Evolutionary conservation across 2,329 filamentous ascomycete species (phyloP).

Genomic region (Thermothelomyces thermophilus): DNA sequence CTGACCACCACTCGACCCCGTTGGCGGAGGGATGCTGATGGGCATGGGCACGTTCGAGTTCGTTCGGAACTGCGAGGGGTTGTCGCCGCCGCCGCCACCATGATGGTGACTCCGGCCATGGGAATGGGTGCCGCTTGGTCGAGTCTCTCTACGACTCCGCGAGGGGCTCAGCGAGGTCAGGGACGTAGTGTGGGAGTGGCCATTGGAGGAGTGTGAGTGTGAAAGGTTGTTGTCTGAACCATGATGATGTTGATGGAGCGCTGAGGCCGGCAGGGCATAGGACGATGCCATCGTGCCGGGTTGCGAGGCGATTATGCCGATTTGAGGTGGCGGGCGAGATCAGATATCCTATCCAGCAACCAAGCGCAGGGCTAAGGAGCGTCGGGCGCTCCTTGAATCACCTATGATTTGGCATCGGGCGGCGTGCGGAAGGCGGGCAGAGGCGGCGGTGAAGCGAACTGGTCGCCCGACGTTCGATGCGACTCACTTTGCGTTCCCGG

Average conservation of each 20-base stretch:
- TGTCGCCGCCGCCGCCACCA: slow-evolving; percentile 25
- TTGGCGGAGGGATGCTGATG: slow-evolving; percentile 31
- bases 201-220: slow-evolving; percentile 33
- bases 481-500: background rate
- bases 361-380: background rate
- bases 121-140: slow-evolving; percentile 14
- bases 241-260: slow-evolving; percentile 42
- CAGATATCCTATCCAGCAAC: background rate
- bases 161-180: slow-evolving; percentile 18
- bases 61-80: slow-evolving; percentile 29
- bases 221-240: slow-evolving; percentile 18
- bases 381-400: slow-evolving; percentile 6
- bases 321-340: background rate
- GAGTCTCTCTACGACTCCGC: slow-evolving; percentile 16
- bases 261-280: slow-evolving; percentile 47
- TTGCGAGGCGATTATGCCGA: background rate
- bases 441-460: background rate
- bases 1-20: slow-evolving; percentile 32
- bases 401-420: slow-evolving; percentile 1
- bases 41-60: slow-evolving; percentile 31
- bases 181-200: slow-evolving; percentile 33
- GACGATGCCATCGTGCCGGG: slow-evolving; percentile 42
- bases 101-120: slow-evolving; percentile 30
- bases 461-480: background rate
- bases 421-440: background rate